These are phyloP conservation scores for Diaporthe aspalathi DNA, from an alignment of 2,329 filamentous ascomycete species.

Conservation along the genomic window DNA sequence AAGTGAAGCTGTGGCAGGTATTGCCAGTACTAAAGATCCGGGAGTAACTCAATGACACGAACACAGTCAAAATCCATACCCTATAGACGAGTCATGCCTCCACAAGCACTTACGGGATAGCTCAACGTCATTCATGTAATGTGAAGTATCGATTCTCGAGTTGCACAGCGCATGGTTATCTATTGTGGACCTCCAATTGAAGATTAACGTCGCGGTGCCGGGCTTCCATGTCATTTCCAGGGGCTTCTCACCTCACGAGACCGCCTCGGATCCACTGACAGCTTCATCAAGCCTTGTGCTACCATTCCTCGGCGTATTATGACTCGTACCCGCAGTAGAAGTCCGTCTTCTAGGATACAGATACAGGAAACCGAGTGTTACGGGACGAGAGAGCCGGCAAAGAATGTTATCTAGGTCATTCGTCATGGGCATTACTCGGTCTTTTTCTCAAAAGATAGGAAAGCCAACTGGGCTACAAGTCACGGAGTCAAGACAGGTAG, in stretches of 20 bases:
- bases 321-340: background rate
- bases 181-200: slow-evolving; percentile 6
- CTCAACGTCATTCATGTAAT: background rate
- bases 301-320: background rate
- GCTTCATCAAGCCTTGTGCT: background rate
- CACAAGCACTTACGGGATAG: background rate
- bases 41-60: background rate
- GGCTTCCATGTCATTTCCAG: slow-evolving; percentile 19
- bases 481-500: background rate
- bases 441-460: background rate
- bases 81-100: slow-evolving; percentile 17
- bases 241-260: slow-evolving; percentile 23
- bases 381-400: background rate
- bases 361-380: background rate
- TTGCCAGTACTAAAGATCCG: background rate
- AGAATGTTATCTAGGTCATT: background rate
- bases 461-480: background rate
- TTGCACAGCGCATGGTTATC: slow-evolving; percentile 9
- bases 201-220: background rate
- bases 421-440: background rate
- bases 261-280: background rate
- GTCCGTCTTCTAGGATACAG: background rate
- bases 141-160: background rate
- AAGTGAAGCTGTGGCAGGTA: background rate
- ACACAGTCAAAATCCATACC: background rate